Conservation (phyloP, 2,329 filamentous ascomycete genomes). For the Stagonosporopsis cucurbitacearum region DNA sequence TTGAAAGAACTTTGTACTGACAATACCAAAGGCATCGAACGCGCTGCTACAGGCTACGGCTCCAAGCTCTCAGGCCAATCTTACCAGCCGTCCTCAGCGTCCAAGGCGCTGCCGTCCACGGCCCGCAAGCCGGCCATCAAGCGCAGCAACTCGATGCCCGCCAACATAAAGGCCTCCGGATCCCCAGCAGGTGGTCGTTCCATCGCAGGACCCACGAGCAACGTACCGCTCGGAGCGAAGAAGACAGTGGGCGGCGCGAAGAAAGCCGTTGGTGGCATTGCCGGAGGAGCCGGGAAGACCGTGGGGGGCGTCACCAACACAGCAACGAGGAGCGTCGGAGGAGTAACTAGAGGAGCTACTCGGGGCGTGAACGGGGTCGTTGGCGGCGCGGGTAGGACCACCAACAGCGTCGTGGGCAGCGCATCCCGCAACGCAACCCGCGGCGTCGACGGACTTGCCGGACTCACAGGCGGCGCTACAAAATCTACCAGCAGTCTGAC, state of each 20-base stretch:
- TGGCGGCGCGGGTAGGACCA: slow-evolving; percentile 7
- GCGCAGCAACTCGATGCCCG: slow-evolving; percentile 43
- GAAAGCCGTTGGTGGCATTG: slow-evolving; percentile 29
- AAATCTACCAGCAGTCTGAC: slow-evolving; percentile 6
- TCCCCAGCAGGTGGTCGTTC: slow-evolving; percentile 13
- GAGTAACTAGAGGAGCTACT: slow-evolving; percentile 8
- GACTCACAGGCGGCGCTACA: slow-evolving; percentile 10
- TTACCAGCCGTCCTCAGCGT: slow-evolving; percentile 31
- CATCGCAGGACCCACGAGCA: slow-evolving; percentile 19
- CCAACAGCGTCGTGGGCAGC: slow-evolving; percentile 14
- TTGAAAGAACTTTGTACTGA: neutral
- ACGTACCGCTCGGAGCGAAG: slow-evolving; percentile 36
- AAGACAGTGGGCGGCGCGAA: slow-evolving; percentile 33
- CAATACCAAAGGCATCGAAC: slow-evolving; percentile 36
- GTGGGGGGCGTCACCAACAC: slow-evolving; percentile 19
- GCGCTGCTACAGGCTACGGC: slow-evolving; percentile 40
- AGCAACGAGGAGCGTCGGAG: slow-evolving; percentile 3
- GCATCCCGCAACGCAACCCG: slow-evolving; percentile 21
- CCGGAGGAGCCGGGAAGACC: slow-evolving; percentile 18
- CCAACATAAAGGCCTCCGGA: slow-evolving; percentile 28
- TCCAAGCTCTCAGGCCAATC: slow-evolving; percentile 38
- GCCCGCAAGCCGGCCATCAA: slow-evolving; percentile 40
- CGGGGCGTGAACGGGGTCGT: slow-evolving; percentile 6
- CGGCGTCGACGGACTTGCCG: slow-evolving; percentile 2
- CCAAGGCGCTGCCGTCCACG: slow-evolving; percentile 40